Percentiles rank a stretch among this genome's conserved stretches.
phyloP scores from a whole-genome alignment of 305 asterid genomes.

The Coffea humblotiana region DNA sequence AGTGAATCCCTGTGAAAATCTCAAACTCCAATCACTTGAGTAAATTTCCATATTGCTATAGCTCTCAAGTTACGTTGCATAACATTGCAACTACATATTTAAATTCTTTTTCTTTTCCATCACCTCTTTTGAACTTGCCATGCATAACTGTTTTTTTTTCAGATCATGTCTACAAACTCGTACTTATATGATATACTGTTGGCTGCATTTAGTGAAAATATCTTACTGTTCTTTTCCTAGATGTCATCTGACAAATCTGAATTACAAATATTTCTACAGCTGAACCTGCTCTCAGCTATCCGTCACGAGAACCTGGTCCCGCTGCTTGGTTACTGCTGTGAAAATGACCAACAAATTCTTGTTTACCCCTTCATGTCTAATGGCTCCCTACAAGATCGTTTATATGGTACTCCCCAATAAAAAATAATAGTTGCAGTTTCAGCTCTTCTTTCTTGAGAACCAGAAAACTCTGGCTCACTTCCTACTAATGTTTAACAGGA shows the following conservation, averaged over 20 bases:
- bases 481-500: constrained; percentile 44
- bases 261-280: constrained; percentile 44
- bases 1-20: background rate
- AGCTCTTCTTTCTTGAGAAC: constrained; percentile 13
- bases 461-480: constrained; percentile 19
- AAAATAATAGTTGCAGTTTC: background rate
- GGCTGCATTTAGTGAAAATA: background rate
- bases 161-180: background rate
- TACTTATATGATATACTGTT: background rate
- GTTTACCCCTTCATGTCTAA: constrained; percentile 94
- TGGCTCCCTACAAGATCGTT: constrained; percentile 80
- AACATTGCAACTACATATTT: background rate
- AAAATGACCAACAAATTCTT: constrained; percentile 86
- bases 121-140: background rate
- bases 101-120: background rate
- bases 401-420: constrained; percentile 54
- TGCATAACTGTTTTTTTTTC: background rate
- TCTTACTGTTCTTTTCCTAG: background rate
- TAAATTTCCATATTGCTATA: background rate
- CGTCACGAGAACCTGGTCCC: constrained; percentile 81
- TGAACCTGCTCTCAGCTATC: constrained; percentile 74
- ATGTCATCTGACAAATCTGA: constrained; percentile 17
- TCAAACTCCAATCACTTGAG: background rate
- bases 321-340: constrained; percentile 79
- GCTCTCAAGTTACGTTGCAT: background rate